Evolutionary conservation across 345 rosid genomes (phyloP).

Genomic region (Eucalyptus microcorys): DNA sequence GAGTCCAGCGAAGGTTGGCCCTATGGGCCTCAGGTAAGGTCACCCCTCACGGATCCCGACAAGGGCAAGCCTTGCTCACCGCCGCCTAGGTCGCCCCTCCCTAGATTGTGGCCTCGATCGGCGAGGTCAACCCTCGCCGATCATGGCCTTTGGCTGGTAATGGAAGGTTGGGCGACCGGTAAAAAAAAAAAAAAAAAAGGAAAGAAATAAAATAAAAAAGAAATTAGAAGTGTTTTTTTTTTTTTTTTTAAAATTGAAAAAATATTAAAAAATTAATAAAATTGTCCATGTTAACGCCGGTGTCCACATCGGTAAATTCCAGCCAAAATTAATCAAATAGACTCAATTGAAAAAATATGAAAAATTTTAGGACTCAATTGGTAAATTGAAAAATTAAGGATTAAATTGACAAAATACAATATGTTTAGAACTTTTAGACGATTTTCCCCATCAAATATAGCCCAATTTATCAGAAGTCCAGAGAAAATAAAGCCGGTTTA

Average conservation of each 20-base stretch:
- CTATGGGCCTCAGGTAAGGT: no score
- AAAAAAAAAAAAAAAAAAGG: accelerated
- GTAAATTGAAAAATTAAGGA: accelerated
- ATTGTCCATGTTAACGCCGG: accelerated
- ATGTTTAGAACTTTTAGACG: accelerated
- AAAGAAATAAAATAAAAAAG: no score
- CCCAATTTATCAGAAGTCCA: not conserved
- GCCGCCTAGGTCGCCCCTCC: accelerated
- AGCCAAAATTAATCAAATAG: accelerated
- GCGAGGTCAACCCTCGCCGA: no score
- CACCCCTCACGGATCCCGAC: no score
- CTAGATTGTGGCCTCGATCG: no score
- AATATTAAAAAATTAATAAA: no score
- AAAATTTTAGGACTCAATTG: accelerated
- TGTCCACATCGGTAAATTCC: accelerated
- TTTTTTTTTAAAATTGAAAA: no score
- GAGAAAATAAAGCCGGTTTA: not conserved
- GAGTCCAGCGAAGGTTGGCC: no score
- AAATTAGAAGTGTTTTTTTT: no score
- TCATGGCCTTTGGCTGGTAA: accelerated
- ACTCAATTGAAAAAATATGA: accelerated
- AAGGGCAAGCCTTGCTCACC: no score
- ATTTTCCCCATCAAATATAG: not conserved
- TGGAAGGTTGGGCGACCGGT: accelerated
- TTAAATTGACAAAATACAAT: accelerated